These are phyloP conservation scores for Calocybe gambosa DNA, from an alignment of 1,284 basidiomycete species.

Conservation along the genomic window DNA sequence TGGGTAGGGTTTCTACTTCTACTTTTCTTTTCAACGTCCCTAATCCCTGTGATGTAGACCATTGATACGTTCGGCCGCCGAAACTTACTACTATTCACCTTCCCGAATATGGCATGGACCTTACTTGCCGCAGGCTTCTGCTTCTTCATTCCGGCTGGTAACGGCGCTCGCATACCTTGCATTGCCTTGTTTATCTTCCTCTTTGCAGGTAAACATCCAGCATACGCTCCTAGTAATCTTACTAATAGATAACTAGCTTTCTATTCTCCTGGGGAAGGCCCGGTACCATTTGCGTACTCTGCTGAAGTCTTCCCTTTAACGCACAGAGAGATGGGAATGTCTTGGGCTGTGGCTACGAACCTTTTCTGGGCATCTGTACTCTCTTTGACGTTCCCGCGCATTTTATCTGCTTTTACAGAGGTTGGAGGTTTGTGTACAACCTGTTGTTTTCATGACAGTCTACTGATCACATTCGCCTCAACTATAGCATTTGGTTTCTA, in stretches of 20 bases:
- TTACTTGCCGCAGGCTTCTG: slow-evolving; percentile 55
- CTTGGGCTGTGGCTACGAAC: slow-evolving; percentile 49
- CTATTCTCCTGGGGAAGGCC: slow-evolving; percentile 64
- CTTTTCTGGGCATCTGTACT: slow-evolving; percentile 51
- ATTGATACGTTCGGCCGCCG: slow-evolving; percentile 59
- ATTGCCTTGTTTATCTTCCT: slow-evolving; percentile 56
- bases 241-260: slow-evolving; percentile 29
- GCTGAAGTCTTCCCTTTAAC: slow-evolving; percentile 62
- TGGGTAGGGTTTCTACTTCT: slow-evolving; percentile 29
- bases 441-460: too few relatives aligned
- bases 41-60: slow-evolving; percentile 21
- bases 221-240: not conserved
- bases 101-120: slow-evolving; percentile 56
- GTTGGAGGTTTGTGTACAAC: slow-evolving; percentile 26
- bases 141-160: slow-evolving; percentile 40
- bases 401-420: slow-evolving; percentile 39
- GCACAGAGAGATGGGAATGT: slow-evolving; percentile 50
- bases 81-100: slow-evolving; percentile 51
- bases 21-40: not conserved
- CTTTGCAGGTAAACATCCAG: slow-evolving; percentile 34
- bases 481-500: slow-evolving; percentile 54
- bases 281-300: slow-evolving; percentile 63
- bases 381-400: slow-evolving; percentile 54
- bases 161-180: slow-evolving; percentile 35
- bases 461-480: too few relatives aligned